Evolutionary conservation across 257 asterid genomes (phyloP).

Genomic region (Cruciata laevipes): DNA sequence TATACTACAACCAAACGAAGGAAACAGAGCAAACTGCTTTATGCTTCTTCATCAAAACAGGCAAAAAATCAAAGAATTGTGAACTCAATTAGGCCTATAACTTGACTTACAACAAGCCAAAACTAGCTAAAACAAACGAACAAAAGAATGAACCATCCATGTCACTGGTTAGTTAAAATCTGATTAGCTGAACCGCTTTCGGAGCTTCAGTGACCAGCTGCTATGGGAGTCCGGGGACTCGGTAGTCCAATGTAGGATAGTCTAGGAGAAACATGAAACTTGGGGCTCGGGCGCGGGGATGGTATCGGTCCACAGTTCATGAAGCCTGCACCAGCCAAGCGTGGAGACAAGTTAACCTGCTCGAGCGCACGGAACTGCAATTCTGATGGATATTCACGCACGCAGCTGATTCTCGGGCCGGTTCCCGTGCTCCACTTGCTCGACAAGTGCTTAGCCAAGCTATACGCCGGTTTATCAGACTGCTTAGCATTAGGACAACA

Average conservation of each 20-base stretch:
- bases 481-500: slow-evolving; percentile 24
- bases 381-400: slow-evolving; percentile 74
- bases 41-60: slow-evolving; percentile 1
- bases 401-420: slow-evolving; percentile 92
- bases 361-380: slow-evolving; percentile 83
- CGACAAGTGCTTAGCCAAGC: slow-evolving; percentile 59
- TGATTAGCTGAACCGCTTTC: slow-evolving; percentile 10
- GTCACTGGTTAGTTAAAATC: slow-evolving; percentile 18
- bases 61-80: background rate
- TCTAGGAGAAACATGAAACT: slow-evolving; percentile 70
- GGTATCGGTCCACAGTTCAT: slow-evolving; percentile 75
- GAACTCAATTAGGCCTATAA: slow-evolving; percentile 17
- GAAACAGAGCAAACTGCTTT: background rate
- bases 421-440: slow-evolving; percentile 82
- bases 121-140: slow-evolving; percentile 29
- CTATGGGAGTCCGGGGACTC: slow-evolving; percentile 70
- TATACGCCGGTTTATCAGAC: slow-evolving; percentile 19
- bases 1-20: slow-evolving; percentile 1
- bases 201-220: slow-evolving; percentile 22
- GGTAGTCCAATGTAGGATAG: slow-evolving; percentile 83
- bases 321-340: slow-evolving; percentile 39
- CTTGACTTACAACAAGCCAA: slow-evolving; percentile 25
- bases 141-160: slow-evolving; percentile 34
- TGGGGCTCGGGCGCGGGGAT: slow-evolving; percentile 93
- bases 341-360: slow-evolving; percentile 86